Conservation (phyloP, 2,329 filamentous ascomycete genomes). For the Alternaria dauci region DNA sequence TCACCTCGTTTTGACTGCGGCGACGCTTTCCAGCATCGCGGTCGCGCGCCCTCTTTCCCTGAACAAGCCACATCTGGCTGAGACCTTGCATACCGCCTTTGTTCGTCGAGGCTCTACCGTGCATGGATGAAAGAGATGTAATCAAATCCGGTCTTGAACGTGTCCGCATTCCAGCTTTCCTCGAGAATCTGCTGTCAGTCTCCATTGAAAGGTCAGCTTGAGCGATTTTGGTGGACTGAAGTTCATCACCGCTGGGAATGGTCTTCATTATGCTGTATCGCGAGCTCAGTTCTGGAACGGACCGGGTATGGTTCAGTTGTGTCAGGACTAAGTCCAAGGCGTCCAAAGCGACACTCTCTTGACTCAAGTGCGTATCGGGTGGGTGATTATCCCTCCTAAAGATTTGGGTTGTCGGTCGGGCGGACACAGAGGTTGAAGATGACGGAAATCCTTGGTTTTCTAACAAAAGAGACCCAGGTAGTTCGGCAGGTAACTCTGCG, state of each 20-base stretch:
- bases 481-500: conserved; percentile 44
- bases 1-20: conserved; percentile 39
- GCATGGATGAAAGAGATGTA: conserved; percentile 32
- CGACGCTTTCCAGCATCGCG: conserved; percentile 19
- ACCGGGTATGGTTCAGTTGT: conserved; percentile 26
- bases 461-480: conserved; percentile 41
- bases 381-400: conserved; percentile 21
- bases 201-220: conserved; percentile 33
- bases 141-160: conserved; percentile 29
- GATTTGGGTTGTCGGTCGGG: conserved; percentile 22
- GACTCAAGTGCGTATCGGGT: conserved; percentile 1
- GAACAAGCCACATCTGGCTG: conserved; percentile 19
- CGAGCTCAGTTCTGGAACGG: conserved; percentile 24
- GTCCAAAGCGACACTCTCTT: conserved; percentile 1
- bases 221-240: conserved; percentile 25
- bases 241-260: conserved; percentile 33
- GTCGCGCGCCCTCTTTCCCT: conserved; percentile 30
- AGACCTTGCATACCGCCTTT: conserved; percentile 30
- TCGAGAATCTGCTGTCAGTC: conserved; percentile 36
- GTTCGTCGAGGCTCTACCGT: conserved; percentile 33
- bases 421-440: conserved; percentile 20
- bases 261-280: conserved; percentile 37
- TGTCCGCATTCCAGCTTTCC: conserved; percentile 30
- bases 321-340: conserved; percentile 17
- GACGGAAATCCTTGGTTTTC: conserved; percentile 46